A percentile compares a stretch with the other conserved stretches of the same genome.
Evolutionary conservation across 352 stramenopile species (phyloP).

Genomic region (Globisporangium irregulare): DNA sequence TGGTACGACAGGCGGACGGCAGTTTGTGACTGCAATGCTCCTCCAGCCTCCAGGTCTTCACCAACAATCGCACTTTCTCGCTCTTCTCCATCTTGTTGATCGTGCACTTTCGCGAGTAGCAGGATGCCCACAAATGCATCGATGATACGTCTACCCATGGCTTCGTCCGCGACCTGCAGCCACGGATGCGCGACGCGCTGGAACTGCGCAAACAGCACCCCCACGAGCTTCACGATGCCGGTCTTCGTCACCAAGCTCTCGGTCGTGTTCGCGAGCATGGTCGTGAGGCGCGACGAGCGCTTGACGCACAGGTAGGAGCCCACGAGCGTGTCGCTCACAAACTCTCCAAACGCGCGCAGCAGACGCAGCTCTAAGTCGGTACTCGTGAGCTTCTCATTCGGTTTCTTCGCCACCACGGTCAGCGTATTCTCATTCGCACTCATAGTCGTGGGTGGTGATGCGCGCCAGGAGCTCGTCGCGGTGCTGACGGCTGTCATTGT

Average conservation of each 20-base stretch:
- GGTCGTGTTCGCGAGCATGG: slow-evolving; percentile 42
- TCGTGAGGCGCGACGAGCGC: slow-evolving; percentile 42
- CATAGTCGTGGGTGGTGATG: not conserved
- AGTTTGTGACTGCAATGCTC: not conserved
- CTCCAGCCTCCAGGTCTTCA: slow-evolving; percentile 27
- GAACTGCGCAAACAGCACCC: slow-evolving; percentile 56
- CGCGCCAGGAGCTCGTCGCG: not conserved
- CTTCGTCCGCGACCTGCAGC: slow-evolving; percentile 54
- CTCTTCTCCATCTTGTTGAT: not conserved
- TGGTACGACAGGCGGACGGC: slow-evolving; percentile 39
- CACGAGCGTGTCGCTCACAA: slow-evolving; percentile 33
- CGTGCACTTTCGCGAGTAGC: slow-evolving; percentile 40
- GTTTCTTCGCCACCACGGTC: not conserved
- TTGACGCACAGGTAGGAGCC: slow-evolving; percentile 50
- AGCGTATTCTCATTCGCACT: not conserved
- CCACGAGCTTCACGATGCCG: slow-evolving; percentile 36
- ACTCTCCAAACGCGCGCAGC: slow-evolving; percentile 50
- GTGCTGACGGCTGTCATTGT: not conserved
- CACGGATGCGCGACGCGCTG: slow-evolving; percentile 46
- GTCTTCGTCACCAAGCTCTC: slow-evolving; percentile 44
- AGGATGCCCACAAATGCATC: slow-evolving; percentile 49
- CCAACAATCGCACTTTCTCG: not conserved
- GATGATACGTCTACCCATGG: slow-evolving; percentile 58
- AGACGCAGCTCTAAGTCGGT: slow-evolving; percentile 57
- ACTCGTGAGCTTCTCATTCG: not conserved